phyloP scores from a whole-genome alignment of 2,329 filamentous ascomycete species.

The Pseudogymnoascus sp. region DNA sequence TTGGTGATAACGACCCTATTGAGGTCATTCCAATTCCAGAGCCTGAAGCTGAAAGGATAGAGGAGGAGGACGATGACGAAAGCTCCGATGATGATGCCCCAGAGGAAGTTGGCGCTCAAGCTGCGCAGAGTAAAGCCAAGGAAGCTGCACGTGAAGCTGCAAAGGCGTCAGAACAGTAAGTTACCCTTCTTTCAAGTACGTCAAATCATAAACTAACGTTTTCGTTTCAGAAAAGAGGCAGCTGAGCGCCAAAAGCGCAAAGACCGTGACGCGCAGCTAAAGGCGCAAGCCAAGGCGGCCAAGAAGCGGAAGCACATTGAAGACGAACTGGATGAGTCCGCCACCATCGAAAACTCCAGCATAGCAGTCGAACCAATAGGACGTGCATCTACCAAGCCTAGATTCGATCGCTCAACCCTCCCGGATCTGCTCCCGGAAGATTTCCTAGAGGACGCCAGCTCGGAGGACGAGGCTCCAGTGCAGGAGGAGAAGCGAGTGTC shows the following conservation, averaged over 20 bases:
- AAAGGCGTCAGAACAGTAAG: constrained; percentile 23
- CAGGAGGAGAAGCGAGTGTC: constrained; percentile 6
- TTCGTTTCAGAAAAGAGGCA: constrained; percentile 18
- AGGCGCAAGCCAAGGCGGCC: constrained; percentile 19
- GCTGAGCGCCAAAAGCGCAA: constrained; percentile 23
- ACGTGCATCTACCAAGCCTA: not conserved
- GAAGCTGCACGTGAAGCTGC: constrained; percentile 18
- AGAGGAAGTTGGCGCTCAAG: constrained; percentile 21
- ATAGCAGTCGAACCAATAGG: not conserved
- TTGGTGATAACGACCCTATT: constrained; percentile 19
- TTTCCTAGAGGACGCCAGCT: constrained; percentile 22
- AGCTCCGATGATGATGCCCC: constrained; percentile 24
- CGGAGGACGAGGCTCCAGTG: not conserved
- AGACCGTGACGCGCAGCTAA: constrained; percentile 20
- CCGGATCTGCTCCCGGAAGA: constrained; percentile 24
- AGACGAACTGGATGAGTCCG: constrained; percentile 2
- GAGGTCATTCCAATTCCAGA: constrained; percentile 14
- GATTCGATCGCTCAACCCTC: constrained; percentile 12
- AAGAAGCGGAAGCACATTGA: constrained; percentile 19
- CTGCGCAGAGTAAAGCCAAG: constrained; percentile 18
- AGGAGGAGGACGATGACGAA: not conserved
- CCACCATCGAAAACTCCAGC: not conserved
- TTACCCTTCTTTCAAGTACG: not conserved
- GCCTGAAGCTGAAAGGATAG: not conserved
- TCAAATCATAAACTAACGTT: constrained; percentile 9